Percentiles rank a stretch among this genome's conserved stretches.
These are phyloP conservation scores for Globisporangium sylvaticum DNA, from an alignment of 352 stramenopile genomes.

Conservation along the genomic window DNA sequence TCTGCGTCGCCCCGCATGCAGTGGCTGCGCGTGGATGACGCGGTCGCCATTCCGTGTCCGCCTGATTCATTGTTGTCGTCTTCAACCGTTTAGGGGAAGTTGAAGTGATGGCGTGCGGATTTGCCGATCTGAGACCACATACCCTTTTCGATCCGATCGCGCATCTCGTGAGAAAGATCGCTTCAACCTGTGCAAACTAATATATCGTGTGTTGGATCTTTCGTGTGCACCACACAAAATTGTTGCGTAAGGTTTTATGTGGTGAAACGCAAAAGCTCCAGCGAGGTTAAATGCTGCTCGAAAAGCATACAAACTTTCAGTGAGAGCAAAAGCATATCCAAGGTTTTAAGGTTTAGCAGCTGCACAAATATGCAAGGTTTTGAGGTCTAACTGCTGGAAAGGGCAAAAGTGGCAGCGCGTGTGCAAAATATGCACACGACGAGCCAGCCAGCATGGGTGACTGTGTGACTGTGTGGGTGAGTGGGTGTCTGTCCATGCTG, in stretches of 20 bases:
- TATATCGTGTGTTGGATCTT: not conserved
- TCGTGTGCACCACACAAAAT: slow-evolving; percentile 6
- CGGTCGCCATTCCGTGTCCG: slow-evolving; percentile 17
- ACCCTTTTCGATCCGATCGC: not conserved
- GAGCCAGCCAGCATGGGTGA: not conserved
- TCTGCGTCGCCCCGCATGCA: slow-evolving; percentile 11
- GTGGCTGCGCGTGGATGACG: slow-evolving; percentile 39
- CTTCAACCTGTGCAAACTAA: not conserved
- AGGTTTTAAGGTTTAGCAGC: slow-evolving; percentile 4
- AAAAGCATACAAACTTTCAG: not conserved
- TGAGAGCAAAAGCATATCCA: not conserved
- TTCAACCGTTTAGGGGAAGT: slow-evolving; percentile 1
- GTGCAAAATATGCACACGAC: not conserved
- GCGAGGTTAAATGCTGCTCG: not conserved
- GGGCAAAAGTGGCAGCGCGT: no score
- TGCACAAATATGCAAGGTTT: slow-evolving; percentile 4
- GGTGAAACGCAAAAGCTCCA: not conserved
- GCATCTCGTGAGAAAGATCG: not conserved
- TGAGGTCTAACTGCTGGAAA: slow-evolving; percentile 7
- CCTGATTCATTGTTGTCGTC: not conserved
- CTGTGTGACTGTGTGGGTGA: not conserved
- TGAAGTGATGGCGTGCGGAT: slow-evolving; percentile 19
- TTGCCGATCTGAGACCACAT: not conserved
- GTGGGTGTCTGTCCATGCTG: not conserved
- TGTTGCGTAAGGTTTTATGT: slow-evolving; percentile 1